Evolutionary conservation across 257 asterid genomes (phyloP), one percentile per base, ranked within the genome.

Genomic region (Linderniella brevidens): DNA sequence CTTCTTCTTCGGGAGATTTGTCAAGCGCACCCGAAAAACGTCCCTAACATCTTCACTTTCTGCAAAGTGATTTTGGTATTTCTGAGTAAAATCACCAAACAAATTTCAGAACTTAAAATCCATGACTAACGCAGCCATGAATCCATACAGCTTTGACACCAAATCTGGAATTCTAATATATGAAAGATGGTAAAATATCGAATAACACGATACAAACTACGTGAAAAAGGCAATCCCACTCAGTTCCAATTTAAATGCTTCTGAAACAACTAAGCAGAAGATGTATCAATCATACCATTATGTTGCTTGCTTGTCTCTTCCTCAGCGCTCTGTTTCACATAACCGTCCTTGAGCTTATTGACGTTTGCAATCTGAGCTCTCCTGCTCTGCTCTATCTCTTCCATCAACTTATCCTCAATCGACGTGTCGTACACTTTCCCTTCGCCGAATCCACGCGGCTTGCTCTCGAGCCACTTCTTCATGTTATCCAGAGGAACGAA

Each of bases 371-470:
- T 66, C 78, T 81, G 96, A 36, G 94, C 96, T 56, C 52, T 64
- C 55, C 72, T 81, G 53, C 94, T 77, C 55, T 73, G 94, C 66
- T 85, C 93, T 5, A 81, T 71, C 57, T 85, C 99, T 57, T 81
- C 84, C 86, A 79, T 60, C 57, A 90, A 60, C 72, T 79, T 71
- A 66, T 90, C 96, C 76, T 90, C 99, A 61, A 79, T 17, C 9
- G 78, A 61, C 66, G 94, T 90, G 71, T 85, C 94, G 62, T 90
- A 90, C 56, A 8, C 79, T 59, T 73, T 77, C 11, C 90, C 96
- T 61, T 85, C 99, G 29, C 99, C 96, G 57, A 90, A 90, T 8
- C 99, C 99, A 61, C 71, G 56, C 37, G 96, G 96, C 75, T 66
- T 73, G 36, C 67, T 79, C 57, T 57, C 65, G 8, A 64, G 46